phyloP scores from a whole-genome alignment of 2,329 filamentous ascomycete genomes.

The Colletotrichum sp. region DNA sequence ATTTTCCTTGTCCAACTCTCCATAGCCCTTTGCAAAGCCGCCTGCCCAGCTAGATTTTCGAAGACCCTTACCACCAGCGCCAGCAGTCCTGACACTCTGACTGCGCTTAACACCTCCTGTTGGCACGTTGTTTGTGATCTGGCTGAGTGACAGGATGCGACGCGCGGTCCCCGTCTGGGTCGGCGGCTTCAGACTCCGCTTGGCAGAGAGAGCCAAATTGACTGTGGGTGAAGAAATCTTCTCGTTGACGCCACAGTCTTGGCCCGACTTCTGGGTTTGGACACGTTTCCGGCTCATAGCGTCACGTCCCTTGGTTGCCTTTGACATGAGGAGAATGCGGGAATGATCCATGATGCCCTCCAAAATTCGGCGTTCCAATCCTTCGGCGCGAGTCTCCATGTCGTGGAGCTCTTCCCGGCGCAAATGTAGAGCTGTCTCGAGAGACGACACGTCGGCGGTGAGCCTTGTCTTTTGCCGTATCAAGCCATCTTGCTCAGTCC shows the following conservation, averaged over 20 bases:
- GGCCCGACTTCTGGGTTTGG: conserved; percentile 46
- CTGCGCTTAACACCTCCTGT: conserved; percentile 73
- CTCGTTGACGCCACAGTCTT: conserved; percentile 24
- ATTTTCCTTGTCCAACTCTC: conserved; percentile 67
- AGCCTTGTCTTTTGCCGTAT: conserved; percentile 79
- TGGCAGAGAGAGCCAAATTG: conserved; percentile 59
- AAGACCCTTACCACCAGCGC: conserved; percentile 46
- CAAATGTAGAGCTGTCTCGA: conserved; percentile 88
- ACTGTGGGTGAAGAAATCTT: conserved; percentile 39
- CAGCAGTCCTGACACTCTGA: conserved; percentile 75
- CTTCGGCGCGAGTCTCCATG: conserved; percentile 90
- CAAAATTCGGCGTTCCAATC: conserved; percentile 87
- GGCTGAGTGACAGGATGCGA: conserved; percentile 87
- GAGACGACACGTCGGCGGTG: conserved; percentile 83
- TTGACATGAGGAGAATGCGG: conserved; percentile 82
- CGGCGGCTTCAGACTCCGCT: conserved; percentile 50
- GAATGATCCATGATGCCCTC: conserved; percentile 98
- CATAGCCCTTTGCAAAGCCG: conserved; percentile 51
- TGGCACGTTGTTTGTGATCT: conserved; percentile 80
- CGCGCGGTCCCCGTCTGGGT: conserved; percentile 65
- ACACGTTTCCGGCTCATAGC: conserved; percentile 65
- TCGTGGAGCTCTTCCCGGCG: conserved; percentile 88
- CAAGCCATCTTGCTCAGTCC: conserved; percentile 76
- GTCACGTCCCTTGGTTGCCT: conserved; percentile 58
- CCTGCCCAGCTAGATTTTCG: conserved; percentile 76